Base-by-base conservation (phyloP, 2,329 filamentous ascomycete species). In the Knufia petricola region DNA sequence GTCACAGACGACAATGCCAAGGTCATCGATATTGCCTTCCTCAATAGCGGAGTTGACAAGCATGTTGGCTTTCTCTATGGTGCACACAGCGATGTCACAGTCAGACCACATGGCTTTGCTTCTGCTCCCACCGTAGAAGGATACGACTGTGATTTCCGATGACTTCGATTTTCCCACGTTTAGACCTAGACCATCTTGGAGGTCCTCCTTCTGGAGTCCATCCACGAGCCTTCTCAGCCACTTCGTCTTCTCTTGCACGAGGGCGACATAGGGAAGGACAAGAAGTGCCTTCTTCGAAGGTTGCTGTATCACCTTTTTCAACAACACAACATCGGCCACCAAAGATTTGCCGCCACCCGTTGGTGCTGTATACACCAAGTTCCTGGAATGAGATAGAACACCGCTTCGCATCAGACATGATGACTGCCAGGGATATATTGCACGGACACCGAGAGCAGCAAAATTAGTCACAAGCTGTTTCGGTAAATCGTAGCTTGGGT, bases 361-460 rank as follows among this genome's bases (percentile, higher is more conserved):
- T 0, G 85, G 85, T 6, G 85, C 85, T 37, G 81, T 85, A 60
- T 88, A 89, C n/a, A 88, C 81, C 8, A 89, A 69, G 57, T 86
- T 87, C 53, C 73, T 78, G 44, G 77, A 70, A 13, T 84, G 84
- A 4, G 69, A 63, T 10, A 89, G 68, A 15, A 87, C 70, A 0
- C 83, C 82, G 2, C 77, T 78, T 0, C 79, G 79, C 46, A 83
- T 69, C 6, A 89, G 70, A 59, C 85, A 89, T 50, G 81, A 79
- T 44, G 83, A 83, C 64, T 88, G 85, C 85, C 85, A 89, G 1
- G 82, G 81, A 58, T 88, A 88, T 51, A 88, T 88, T 55, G 75
- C 76, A 34, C 71, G 75, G 49, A 89, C 83, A n/a, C 84, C 84
- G 32, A 85, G 69, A 0, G 69, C 66, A 41, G 71, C 72, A 59